Conservation (phyloP, 75 land plant species). For the Pseudotsuga menziesii region DNA sequence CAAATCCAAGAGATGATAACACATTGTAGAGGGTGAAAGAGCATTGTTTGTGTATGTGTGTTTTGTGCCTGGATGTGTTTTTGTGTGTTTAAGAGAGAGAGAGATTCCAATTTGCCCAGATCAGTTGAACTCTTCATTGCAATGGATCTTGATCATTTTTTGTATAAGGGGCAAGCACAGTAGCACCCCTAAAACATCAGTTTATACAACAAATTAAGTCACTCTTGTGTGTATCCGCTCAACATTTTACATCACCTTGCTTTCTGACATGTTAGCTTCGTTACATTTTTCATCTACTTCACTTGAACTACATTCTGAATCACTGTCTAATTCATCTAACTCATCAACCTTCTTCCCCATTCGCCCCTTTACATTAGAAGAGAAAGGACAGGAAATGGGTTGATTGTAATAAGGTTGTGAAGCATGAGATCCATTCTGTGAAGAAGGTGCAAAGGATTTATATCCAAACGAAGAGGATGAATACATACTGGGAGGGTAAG, state of each 20-base stretch:
- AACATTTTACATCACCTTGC: neutral
- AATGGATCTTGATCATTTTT: neutral
- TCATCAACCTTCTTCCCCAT: neutral
- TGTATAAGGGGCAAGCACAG: neutral
- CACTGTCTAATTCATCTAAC: conserved; percentile 17
- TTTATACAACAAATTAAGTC: neutral
- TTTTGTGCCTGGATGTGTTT: neutral
- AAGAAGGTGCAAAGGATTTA: conserved; percentile 11
- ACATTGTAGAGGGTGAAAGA: neutral
- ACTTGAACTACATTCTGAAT: conserved; percentile 28
- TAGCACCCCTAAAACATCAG: neutral
- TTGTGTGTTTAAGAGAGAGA: no score
- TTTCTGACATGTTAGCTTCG: neutral
- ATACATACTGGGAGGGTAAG: conserved; percentile 17
- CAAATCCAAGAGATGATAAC: neutral
- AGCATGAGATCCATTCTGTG: conserved; percentile 9
- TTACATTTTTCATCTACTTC: conserved; percentile 9
- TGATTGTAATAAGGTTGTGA: conserved; percentile 18
- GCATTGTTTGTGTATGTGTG: neutral
- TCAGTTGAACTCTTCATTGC: neutral
- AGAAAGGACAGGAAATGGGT: conserved; percentile 6
- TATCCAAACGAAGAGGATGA: conserved; percentile 14
- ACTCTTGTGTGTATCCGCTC: neutral
- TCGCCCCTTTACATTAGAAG: conserved; percentile 10
- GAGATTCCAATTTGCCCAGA: neutral